A percentile compares a stretch with the other conserved stretches of the same genome.
phyloP scores from a whole-genome alignment of 805 yeast species.

The Blastobotrys chiropterorum region DNA sequence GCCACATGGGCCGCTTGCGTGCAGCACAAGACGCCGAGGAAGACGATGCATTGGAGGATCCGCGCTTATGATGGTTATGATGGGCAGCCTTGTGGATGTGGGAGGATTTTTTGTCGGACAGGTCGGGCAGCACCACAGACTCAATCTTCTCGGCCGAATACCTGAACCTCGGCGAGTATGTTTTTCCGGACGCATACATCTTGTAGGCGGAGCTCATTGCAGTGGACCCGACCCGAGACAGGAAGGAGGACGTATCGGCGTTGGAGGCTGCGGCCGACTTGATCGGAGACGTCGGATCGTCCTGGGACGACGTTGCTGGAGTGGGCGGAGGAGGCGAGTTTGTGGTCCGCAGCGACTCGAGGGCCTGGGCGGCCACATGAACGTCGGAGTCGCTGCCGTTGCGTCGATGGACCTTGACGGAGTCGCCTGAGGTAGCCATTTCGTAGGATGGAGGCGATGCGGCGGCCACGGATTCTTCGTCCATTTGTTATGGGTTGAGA shows the following conservation, averaged over 20 bases:
- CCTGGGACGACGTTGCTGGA: not conserved
- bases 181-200: constrained; percentile 32
- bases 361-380: constrained; percentile 27
- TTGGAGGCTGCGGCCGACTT: not conserved
- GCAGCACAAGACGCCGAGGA: not conserved
- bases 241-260: constrained; percentile 13
- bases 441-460: not conserved
- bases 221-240: constrained; percentile 14
- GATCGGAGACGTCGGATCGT: not conserved
- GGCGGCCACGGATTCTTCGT: not conserved
- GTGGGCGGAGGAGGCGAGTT: not conserved
- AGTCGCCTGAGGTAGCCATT: not conserved
- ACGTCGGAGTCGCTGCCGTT: constrained; percentile 12
- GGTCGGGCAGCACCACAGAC: constrained; percentile 7
- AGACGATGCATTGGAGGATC: not conserved
- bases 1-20: constrained; percentile 22
- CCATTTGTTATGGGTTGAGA: not conserved
- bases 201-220: constrained; percentile 24
- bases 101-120: not conserved
- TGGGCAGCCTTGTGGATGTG: constrained; percentile 1
- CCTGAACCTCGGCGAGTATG: constrained; percentile 42
- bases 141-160: constrained; percentile 48
- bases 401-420: not conserved
- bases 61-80: constrained; percentile 1
- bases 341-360: constrained; percentile 22